These are phyloP conservation scores for Linnemannia exigua DNA, from an alignment of 192 early-diverging fungal genomes.

Conservation along the genomic window DNA sequence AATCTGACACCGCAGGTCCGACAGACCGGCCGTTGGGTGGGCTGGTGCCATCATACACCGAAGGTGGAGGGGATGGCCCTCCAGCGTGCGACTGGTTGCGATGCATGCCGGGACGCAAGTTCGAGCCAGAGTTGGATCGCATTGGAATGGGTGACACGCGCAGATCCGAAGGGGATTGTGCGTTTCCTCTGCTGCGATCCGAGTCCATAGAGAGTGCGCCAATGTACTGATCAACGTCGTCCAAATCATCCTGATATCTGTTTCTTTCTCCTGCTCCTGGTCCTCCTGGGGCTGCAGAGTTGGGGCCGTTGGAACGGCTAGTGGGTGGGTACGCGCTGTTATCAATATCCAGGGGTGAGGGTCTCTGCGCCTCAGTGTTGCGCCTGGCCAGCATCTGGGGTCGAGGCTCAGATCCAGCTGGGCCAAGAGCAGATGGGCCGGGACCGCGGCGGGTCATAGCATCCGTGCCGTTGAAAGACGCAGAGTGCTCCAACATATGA, in stretches of 20 bases:
- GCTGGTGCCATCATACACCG: not conserved
- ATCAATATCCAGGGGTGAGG: constrained; percentile 26
- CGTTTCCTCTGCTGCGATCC: not conserved
- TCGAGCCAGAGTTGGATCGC: constrained; percentile 25
- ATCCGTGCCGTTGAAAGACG: constrained; percentile 38
- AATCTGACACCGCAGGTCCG: constrained; percentile 16
- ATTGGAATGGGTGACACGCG: not conserved
- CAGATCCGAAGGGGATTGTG: not conserved
- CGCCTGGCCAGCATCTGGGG: constrained; percentile 31
- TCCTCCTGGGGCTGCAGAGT: constrained; percentile 11
- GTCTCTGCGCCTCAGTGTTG: constrained; percentile 42
- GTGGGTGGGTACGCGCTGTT: constrained; percentile 5
- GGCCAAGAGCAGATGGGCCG: constrained; percentile 27
- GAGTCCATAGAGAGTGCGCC: constrained; percentile 23
- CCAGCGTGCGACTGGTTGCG: constrained; percentile 21
- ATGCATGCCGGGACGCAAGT: constrained; percentile 3
- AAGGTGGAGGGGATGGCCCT: not conserved
- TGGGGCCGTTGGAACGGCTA: not conserved
- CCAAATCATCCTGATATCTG: constrained; percentile 44
- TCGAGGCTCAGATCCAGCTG: constrained; percentile 42
- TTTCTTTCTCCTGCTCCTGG: constrained; percentile 14
- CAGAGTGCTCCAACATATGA: constrained; percentile 35
- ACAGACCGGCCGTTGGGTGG: not conserved
- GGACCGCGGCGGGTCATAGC: constrained; percentile 15
- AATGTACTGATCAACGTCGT: constrained; percentile 45